Evolutionary conservation across 2,329 filamentous ascomycete genomes (phyloP).

Genomic region (Onygenales sp.): DNA sequence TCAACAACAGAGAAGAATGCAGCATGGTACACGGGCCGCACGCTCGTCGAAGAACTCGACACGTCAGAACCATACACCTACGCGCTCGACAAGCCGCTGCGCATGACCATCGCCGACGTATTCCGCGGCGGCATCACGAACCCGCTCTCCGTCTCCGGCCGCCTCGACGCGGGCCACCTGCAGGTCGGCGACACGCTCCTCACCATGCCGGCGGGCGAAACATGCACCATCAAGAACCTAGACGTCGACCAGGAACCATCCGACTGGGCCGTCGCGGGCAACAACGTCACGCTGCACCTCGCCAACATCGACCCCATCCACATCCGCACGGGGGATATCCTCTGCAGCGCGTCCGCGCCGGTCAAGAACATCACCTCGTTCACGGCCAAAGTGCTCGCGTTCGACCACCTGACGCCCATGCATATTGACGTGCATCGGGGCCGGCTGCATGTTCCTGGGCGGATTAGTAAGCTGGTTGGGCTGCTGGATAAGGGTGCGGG

Average conservation of each 20-base stretch:
- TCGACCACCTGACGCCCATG: constrained; percentile 84
- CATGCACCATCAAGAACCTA: constrained; percentile 70
- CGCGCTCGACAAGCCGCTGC: constrained; percentile 66
- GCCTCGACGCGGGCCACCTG: constrained; percentile 72
- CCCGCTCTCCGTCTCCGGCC: constrained; percentile 74
- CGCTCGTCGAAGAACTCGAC: constrained; percentile 76
- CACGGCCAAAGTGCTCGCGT: constrained; percentile 75
- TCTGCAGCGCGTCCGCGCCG: constrained; percentile 61
- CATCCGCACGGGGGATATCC: constrained; percentile 72
- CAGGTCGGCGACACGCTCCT: constrained; percentile 76
- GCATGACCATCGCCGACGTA: constrained; percentile 80
- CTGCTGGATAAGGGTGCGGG: constrained; percentile 72
- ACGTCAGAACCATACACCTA: constrained; percentile 63
- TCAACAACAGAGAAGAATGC: constrained; percentile 39
- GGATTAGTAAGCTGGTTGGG: constrained; percentile 61
- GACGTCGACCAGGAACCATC: constrained; percentile 62
- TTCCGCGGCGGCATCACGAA: constrained; percentile 72
- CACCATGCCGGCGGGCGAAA: constrained; percentile 72
- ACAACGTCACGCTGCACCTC: constrained; percentile 78
- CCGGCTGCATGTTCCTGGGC: constrained; percentile 66
- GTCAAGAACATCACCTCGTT: constrained; percentile 65
- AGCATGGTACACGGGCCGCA: constrained; percentile 72
- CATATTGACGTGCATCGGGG: constrained; percentile 82
- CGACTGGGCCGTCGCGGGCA: constrained; percentile 88
- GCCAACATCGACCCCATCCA: constrained; percentile 76